Conservation (phyloP, 2,329 filamentous ascomycete genomes). For the Pseudopyricularia cyperi region DNA sequence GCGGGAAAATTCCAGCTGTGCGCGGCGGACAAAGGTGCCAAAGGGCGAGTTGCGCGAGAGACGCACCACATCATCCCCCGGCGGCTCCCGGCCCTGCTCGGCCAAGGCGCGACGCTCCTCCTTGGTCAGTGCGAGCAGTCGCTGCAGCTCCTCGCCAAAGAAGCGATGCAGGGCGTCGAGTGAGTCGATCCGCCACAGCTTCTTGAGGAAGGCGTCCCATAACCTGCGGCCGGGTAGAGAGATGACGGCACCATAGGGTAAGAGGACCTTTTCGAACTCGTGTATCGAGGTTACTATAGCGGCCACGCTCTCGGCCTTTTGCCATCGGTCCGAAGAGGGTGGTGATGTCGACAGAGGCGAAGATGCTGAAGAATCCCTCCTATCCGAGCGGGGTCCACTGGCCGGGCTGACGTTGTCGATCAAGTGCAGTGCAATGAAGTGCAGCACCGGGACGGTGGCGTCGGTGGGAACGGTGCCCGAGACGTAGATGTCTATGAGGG, state of each 20-base stretch:
- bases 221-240: slow-evolving; percentile 63
- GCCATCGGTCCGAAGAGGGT: slow-evolving; percentile 24
- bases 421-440: slow-evolving; percentile 31
- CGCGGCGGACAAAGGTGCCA: slow-evolving; percentile 65
- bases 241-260: slow-evolving; percentile 34
- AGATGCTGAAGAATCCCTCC: neutral
- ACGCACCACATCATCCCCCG: slow-evolving; percentile 38
- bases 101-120: slow-evolving; percentile 44
- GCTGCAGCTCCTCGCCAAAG: slow-evolving; percentile 42
- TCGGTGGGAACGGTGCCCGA: slow-evolving; percentile 39
- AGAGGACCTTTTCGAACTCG: slow-evolving; percentile 46
- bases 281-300: slow-evolving; percentile 32
- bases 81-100: slow-evolving; percentile 36
- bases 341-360: neutral
- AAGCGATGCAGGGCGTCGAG: slow-evolving; percentile 70
- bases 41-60: slow-evolving; percentile 66
- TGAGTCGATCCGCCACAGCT: slow-evolving; percentile 73
- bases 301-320: slow-evolving; percentile 34
- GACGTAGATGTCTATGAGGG: slow-evolving; percentile 70
- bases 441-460: slow-evolving; percentile 25
- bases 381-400: slow-evolving; percentile 5
- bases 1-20: slow-evolving; percentile 66
- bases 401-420: slow-evolving; percentile 25
- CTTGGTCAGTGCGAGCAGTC: slow-evolving; percentile 47
- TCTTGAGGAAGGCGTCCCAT: slow-evolving; percentile 75